phyloP scores from a whole-genome alignment of 352 stramenopile species.

The Hyaloperonospora arabidopsidis region DNA sequence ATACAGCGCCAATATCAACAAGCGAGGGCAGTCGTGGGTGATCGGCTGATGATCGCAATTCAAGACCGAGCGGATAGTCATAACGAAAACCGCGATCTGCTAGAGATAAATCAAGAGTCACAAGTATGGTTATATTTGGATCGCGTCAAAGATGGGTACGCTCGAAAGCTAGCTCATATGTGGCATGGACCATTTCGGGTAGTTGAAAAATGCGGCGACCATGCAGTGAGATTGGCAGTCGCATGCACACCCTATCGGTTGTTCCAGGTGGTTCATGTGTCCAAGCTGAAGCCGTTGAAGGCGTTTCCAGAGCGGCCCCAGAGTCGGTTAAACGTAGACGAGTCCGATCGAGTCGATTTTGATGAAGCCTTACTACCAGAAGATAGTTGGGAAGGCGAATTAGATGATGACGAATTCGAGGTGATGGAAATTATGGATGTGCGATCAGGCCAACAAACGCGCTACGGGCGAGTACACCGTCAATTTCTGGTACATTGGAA shows the following conservation, averaged over 20 bases:
- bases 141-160: slow-evolving; percentile 9
- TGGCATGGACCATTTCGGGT: slow-evolving; percentile 4
- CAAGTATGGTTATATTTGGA: slow-evolving; percentile 1
- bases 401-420: slow-evolving; percentile 2
- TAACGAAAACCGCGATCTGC: background rate
- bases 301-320: background rate
- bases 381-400: slow-evolving; percentile 9
- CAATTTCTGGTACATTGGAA: slow-evolving; percentile 15
- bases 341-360: slow-evolving; percentile 16
- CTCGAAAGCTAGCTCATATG: slow-evolving; percentile 19
- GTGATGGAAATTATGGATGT: slow-evolving; percentile 9
- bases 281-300: slow-evolving; percentile 11
- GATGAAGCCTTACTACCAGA: slow-evolving; percentile 13
- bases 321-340: background rate
- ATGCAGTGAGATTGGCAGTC: slow-evolving; percentile 8
- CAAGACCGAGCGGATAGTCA: background rate
- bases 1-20: background rate
- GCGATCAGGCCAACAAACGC: background rate
- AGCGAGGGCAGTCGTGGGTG: background rate
- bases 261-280: slow-evolving; percentile 19
- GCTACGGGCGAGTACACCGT: background rate
- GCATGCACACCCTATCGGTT: slow-evolving; percentile 6
- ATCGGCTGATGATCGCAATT: background rate
- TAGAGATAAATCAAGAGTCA: background rate
- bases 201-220: slow-evolving; percentile 9